Evolutionary conservation across 169 alveolate species (phyloP).

Genomic region (Pseudocohnilembus persalinus): DNA sequence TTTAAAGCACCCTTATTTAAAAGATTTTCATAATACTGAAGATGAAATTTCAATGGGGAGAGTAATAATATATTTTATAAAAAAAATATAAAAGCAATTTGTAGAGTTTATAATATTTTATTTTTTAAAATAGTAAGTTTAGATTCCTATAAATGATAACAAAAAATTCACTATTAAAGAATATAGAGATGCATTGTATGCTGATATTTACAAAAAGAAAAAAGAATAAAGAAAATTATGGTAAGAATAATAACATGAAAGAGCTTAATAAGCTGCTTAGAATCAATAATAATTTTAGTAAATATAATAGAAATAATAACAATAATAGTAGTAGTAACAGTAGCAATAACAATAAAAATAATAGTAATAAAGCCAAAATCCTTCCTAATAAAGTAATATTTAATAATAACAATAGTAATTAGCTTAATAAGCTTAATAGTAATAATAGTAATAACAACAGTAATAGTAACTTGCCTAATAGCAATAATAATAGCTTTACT

Average conservation of each 20-base stretch:
- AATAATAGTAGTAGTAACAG: not conserved
- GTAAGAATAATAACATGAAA: not conserved
- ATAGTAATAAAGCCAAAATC: not conserved
- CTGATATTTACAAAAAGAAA: constrained; percentile 23
- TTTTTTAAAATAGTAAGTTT: not conserved
- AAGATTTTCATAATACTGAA: constrained; percentile 55
- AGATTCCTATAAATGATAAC: constrained; percentile 31
- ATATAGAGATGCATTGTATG: constrained; percentile 34
- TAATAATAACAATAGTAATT: not conserved
- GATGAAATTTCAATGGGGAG: constrained; percentile 13
- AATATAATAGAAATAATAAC: too few species aligned
- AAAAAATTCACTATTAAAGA: constrained; percentile 30
- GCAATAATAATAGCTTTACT: too few species aligned
- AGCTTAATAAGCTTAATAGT: not conserved
- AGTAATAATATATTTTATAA: not conserved
- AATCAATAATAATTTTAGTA: not conserved
- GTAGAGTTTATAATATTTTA: too few species aligned
- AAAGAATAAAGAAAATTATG: not conserved
- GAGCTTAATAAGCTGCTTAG: not conserved
- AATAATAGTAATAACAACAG: not conserved
- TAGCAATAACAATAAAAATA: not conserved
- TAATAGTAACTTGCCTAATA: too few species aligned
- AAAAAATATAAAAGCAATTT: not conserved
- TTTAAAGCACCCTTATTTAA: constrained; percentile 63
- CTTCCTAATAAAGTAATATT: not conserved